phyloP scores from a whole-genome alignment of 148 eudicot species.

The Camellia japonica region DNA sequence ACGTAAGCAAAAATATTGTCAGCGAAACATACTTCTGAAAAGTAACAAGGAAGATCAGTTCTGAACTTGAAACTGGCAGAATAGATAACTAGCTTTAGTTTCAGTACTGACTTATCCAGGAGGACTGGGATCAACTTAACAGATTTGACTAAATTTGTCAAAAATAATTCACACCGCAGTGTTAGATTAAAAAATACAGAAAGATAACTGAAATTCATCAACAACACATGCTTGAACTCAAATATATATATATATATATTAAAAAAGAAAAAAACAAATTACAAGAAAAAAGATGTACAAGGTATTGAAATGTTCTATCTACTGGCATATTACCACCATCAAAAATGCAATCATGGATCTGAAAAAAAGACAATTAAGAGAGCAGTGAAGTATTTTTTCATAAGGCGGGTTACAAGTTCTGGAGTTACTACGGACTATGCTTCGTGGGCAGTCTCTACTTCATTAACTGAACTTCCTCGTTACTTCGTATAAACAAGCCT shows the following conservation, averaged over 20 bases:
- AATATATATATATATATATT: too few relatives aligned
- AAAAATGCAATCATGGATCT: not conserved
- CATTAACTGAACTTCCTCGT: not conserved
- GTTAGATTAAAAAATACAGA: not conserved
- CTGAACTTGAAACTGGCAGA: not conserved
- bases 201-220: not conserved
- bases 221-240: not conserved
- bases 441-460: not conserved
- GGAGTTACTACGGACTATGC: not conserved
- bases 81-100: slow-evolving; percentile 5
- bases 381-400: too few relatives aligned
- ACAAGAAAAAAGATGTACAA: not conserved
- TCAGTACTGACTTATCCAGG: slow-evolving; percentile 5
- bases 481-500: not conserved
- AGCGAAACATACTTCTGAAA: not conserved
- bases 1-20: not conserved
- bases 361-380: not conserved
- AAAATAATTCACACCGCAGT: not conserved
- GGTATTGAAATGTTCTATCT: not conserved
- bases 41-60: not conserved
- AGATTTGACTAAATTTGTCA: slow-evolving; percentile 1
- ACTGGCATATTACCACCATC: not conserved
- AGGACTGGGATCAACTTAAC: not conserved
- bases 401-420: too few relatives aligned
- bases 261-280: not conserved